phyloP scores from a whole-genome alignment of 2,329 filamentous ascomycete genomes.

The Ophiocordyceps australis region DNA sequence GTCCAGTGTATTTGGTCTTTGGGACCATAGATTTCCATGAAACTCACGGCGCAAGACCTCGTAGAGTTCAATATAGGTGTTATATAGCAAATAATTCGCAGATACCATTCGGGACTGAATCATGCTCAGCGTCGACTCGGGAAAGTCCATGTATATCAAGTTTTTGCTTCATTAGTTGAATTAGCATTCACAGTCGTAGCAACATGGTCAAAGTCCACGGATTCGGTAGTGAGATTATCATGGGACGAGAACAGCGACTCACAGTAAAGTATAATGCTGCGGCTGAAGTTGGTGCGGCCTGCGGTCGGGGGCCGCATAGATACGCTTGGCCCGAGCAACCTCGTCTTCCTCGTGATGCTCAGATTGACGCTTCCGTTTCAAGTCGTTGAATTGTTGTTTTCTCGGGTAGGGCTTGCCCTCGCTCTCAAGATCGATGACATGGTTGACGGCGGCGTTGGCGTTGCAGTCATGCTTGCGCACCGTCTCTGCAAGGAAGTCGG shows the following conservation, averaged over 20 bases:
- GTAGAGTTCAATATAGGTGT: too few relatives aligned
- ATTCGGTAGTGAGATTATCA: background rate
- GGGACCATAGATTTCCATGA: too few relatives aligned
- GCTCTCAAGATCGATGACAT: constrained; percentile 21
- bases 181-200: background rate
- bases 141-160: background rate
- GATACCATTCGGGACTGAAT: too few relatives aligned
- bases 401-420: constrained; percentile 18
- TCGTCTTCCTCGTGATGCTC: background rate
- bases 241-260: too few relatives aligned
- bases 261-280: background rate
- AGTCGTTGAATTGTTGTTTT: constrained; percentile 4
- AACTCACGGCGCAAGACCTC: too few relatives aligned
- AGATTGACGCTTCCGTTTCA: constrained; percentile 24
- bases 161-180: background rate
- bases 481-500: constrained; percentile 13
- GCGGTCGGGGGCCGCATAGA: background rate
- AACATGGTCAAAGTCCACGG: background rate
- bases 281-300: background rate
- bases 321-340: background rate
- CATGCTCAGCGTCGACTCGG: too few relatives aligned
- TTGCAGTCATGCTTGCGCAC: constrained; percentile 10
- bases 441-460: constrained; percentile 13
- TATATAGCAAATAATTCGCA: too few relatives aligned
- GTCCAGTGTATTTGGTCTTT: too few relatives aligned